phyloP scores from a whole-genome alignment of 2,329 filamentous ascomycete species.

The Mollisia scopiformis region DNA sequence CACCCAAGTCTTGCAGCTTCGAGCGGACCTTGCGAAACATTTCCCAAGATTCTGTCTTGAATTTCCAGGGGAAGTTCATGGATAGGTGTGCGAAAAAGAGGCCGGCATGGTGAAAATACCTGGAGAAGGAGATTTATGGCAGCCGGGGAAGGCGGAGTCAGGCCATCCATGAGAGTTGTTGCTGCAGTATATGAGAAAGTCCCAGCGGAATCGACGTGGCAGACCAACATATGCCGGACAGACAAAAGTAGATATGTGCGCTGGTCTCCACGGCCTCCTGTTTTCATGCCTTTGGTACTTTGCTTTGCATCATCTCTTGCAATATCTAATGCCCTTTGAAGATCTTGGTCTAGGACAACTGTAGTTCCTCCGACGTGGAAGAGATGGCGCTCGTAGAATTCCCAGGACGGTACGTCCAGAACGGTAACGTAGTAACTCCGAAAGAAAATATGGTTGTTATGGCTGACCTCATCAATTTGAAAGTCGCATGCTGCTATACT shows the following conservation, averaged over 20 bases:
- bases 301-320: too few species aligned
- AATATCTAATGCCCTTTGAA: too few species aligned
- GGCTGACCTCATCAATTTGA: slow-evolving; percentile 6
- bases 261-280: too few species aligned
- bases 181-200: slow-evolving; percentile 11
- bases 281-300: too few species aligned
- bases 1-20: slow-evolving; percentile 18
- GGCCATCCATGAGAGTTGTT: slow-evolving; percentile 9
- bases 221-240: too few species aligned
- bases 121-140: slow-evolving; percentile 15
- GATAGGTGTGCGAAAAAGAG: neutral
- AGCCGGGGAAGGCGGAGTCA: neutral
- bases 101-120: neutral
- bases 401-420: slow-evolving; percentile 11
- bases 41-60: slow-evolving; percentile 14
- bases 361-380: too few species aligned
- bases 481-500: slow-evolving; percentile 17
- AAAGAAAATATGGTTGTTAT: neutral
- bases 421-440: slow-evolving; percentile 7
- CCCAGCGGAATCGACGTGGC: slow-evolving; percentile 3
- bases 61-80: slow-evolving; percentile 17
- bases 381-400: too few species aligned
- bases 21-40: slow-evolving; percentile 15
- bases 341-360: too few species aligned
- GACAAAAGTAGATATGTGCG: too few species aligned